Evolutionary conservation across 169 alveolate genomes (phyloP).

Genomic region (Plasmodium sp.): DNA sequence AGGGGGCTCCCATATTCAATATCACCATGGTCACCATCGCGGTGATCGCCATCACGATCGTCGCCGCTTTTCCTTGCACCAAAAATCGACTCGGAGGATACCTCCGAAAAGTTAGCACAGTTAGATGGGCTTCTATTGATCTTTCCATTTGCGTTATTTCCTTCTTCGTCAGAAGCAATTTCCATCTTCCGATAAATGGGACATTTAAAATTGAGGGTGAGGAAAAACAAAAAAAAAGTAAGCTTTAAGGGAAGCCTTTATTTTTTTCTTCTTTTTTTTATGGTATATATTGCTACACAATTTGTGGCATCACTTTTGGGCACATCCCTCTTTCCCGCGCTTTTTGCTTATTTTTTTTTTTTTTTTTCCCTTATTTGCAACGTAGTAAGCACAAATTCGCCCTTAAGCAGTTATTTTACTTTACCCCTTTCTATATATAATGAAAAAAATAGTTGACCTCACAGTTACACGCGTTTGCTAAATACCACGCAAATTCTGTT

Average conservation of each 20-base stretch:
- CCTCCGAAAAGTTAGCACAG: background rate
- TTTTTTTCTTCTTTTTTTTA: background rate
- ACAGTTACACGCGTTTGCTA: background rate
- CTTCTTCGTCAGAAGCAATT: slow-evolving; percentile 26
- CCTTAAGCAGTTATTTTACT: background rate
- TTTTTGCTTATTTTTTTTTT: background rate
- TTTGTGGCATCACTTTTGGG: background rate
- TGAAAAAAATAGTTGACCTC: background rate
- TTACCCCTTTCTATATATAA: background rate
- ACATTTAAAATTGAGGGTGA: background rate
- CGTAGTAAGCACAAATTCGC: background rate
- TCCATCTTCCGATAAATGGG: slow-evolving; percentile 26
- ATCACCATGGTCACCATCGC: background rate
- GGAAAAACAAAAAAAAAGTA: background rate
- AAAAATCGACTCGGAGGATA: background rate
- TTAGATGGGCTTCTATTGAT: background rate
- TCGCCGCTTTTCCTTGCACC: slow-evolving; percentile 5
- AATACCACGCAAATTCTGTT: background rate
- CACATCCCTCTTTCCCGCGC: background rate
- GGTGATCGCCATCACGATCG: background rate
- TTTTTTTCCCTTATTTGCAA: background rate
- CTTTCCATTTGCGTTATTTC: slow-evolving; percentile 24
- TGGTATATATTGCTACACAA: background rate
- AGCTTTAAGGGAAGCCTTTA: background rate
- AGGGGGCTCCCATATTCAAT: background rate